Percentiles rank a stretch among this genome's conserved stretches.
Evolutionary conservation across 352 stramenopile genomes (phyloP).

Genomic region (Pythium phragmitis): DNA sequence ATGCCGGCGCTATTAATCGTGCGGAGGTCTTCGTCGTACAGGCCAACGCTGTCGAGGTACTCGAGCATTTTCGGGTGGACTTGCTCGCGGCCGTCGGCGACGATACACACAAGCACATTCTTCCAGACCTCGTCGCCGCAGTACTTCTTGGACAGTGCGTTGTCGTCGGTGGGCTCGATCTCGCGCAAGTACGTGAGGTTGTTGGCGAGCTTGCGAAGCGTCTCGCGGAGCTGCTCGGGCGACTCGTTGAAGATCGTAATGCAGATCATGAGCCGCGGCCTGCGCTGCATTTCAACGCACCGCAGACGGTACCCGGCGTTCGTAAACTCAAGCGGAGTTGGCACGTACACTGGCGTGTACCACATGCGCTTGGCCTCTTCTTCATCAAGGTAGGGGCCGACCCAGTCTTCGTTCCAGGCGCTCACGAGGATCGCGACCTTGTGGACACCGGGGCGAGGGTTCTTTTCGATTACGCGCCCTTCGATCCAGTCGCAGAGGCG

Average conservation of each 20-base stretch:
- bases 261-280: conserved; percentile 77
- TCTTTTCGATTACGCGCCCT: conserved; percentile 71
- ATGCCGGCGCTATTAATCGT: conserved; percentile 87
- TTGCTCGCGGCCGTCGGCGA: conserved; percentile 76
- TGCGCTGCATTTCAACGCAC: conserved; percentile 71
- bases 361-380: conserved; percentile 74
- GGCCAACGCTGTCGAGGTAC: conserved; percentile 65
- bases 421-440: conserved; percentile 73
- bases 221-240: conserved; percentile 61
- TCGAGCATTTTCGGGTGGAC: conserved; percentile 80
- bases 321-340: conserved; percentile 69
- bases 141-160: conserved; percentile 44
- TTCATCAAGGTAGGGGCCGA: conserved; percentile 65
- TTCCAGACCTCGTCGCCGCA: conserved; percentile 74
- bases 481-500: conserved; percentile 84
- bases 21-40: conserved; percentile 84
- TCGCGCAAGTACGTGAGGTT: conserved; percentile 76
- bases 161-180: conserved; percentile 34
- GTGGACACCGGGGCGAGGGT: conserved; percentile 70
- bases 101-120: conserved; percentile 78
- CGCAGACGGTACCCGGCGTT: conserved; percentile 74
- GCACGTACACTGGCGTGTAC: conserved; percentile 77
- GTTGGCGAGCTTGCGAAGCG: conserved; percentile 80
- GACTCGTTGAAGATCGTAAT: conserved; percentile 89
- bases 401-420: conserved; percentile 77